These are phyloP conservation scores for Physcomitrium patens DNA, from an alignment of 225 moss, liverwort and hornwort genomes.

Conservation along the genomic window DNA sequence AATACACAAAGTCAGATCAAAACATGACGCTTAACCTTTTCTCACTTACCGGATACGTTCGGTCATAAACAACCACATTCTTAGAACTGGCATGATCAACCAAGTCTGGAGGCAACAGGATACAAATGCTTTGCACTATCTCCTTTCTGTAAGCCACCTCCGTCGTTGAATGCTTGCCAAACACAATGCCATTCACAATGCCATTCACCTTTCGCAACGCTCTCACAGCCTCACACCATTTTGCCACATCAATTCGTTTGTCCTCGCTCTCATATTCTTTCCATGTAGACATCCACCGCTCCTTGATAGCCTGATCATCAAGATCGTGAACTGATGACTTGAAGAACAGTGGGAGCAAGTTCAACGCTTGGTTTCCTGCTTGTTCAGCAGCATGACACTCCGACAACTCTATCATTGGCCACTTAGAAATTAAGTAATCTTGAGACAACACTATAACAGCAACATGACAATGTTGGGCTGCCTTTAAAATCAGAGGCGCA, in stretches of 20 bases:
- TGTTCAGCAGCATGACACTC: background rate
- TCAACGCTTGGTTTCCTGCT: background rate
- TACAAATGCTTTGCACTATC: background rate
- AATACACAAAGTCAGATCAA: background rate
- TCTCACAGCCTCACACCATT: background rate
- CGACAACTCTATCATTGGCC: background rate
- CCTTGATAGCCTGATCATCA: background rate
- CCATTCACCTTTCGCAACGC: background rate
- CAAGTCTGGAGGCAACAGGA: slow-evolving; percentile 1
- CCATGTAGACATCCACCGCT: background rate
- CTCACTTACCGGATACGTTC: slow-evolving; percentile 14
- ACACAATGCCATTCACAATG: background rate
- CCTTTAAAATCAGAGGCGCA: background rate
- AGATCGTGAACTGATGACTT: background rate
- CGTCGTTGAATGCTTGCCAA: background rate
- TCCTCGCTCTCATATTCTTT: background rate
- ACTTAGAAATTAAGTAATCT: background rate
- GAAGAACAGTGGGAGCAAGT: slow-evolving; percentile 9
- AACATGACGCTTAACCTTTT: too few species aligned
- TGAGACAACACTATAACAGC: background rate
- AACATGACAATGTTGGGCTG: background rate
- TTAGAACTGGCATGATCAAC: background rate
- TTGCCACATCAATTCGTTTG: background rate
- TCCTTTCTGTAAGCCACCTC: background rate
- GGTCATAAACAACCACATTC: background rate